Percentiles rank a stretch among this genome's conserved stretches.
Conservation (phyloP, 2,329 filamentous ascomycete species). For the Aspergillus spinulosporus region DNA sequence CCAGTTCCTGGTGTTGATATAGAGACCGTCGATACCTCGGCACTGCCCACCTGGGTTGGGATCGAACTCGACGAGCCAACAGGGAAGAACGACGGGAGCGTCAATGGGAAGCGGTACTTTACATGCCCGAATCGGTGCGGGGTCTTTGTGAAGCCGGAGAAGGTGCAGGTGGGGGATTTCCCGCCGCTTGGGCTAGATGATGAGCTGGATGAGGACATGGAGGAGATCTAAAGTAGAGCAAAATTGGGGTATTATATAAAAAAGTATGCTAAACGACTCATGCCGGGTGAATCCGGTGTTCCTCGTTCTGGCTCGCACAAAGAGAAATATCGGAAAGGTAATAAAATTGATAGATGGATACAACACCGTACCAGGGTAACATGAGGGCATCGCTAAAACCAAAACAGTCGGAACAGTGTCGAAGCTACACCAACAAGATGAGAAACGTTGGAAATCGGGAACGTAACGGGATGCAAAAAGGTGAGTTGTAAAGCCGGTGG, state of each 20-base stretch:
- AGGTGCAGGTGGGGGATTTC: conserved; percentile 63
- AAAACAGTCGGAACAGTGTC: conserved; percentile 3
- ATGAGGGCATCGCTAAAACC: conserved; percentile 11
- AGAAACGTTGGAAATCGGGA: not conserved
- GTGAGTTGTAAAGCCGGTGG: not conserved
- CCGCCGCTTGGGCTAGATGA: conserved; percentile 52
- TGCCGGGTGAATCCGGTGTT: not conserved
- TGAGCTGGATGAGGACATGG: conserved; percentile 57
- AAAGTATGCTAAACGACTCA: not conserved
- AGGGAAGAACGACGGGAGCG: conserved; percentile 63
- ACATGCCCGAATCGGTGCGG: conserved; percentile 55
- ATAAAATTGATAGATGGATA: conserved; percentile 1
- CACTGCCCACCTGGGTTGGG: conserved; percentile 55
- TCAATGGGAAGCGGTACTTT: conserved; percentile 57
- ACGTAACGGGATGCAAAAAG: conserved; percentile 14
- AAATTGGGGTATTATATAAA: not conserved
- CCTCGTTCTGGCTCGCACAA: not conserved
- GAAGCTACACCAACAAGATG: not conserved
- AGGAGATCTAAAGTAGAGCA: conserved; percentile 47
- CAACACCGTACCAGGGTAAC: conserved; percentile 12
- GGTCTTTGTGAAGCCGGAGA: conserved; percentile 63
- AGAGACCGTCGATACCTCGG: conserved; percentile 21
- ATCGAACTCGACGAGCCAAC: conserved; percentile 64
- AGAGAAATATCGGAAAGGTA: not conserved
- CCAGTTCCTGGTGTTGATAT: conserved; percentile 35